Conservation (phyloP, 331 rosid genomes). For the Malus hybrid region DNA sequence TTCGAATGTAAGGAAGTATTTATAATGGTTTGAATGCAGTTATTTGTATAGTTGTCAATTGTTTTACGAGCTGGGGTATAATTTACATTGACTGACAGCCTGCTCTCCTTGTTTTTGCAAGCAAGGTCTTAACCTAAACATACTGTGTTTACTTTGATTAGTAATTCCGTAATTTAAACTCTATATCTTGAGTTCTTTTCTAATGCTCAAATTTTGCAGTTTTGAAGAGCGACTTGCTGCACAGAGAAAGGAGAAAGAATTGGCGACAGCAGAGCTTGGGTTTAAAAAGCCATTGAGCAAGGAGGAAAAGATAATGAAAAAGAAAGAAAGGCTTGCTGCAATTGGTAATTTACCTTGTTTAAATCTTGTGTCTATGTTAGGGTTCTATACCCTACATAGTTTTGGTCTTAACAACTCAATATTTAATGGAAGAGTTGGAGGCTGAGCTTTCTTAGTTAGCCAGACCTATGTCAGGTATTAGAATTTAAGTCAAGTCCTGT, state of each 20-base stretch:
- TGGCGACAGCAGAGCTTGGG: constrained; percentile 65
- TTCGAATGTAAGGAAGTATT: no score
- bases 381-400: not conserved
- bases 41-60: not conserved
- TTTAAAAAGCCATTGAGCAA: constrained; percentile 80
- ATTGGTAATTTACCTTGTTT: constrained; percentile 59
- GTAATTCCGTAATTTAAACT: not conserved
- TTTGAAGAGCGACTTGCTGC: constrained; percentile 91
- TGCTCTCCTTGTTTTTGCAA: not conserved
- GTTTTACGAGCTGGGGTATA: not conserved
- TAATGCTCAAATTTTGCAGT: constrained; percentile 31
- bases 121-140: not conserved
- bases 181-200: not conserved
- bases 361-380: not conserved
- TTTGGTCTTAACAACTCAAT: not conserved
- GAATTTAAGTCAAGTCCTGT: not conserved
- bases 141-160: not conserved
- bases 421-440: not conserved
- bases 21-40: not conserved
- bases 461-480: not conserved
- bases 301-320: constrained; percentile 82
- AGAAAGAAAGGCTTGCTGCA: constrained; percentile 93
- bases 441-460: not conserved
- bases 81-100: not conserved
- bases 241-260: constrained; percentile 77